Percentiles rank a stretch among this genome's conserved stretches.
phyloP scores from a whole-genome alignment of 176 grass and related monocot genomes.

The Themeda triandra region DNA sequence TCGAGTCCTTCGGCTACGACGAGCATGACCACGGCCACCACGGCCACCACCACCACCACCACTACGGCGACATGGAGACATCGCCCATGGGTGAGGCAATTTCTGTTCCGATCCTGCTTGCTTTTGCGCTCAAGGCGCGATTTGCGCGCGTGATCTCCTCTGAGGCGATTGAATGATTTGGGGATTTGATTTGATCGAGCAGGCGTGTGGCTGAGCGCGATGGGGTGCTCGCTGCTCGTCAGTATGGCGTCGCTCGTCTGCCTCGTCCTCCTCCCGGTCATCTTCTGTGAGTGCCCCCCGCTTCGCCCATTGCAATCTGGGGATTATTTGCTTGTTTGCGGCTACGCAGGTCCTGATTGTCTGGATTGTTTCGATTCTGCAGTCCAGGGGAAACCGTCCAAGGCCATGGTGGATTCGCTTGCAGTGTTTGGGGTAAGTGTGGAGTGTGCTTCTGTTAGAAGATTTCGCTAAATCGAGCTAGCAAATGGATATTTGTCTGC shows the following conservation, averaged over 20 bases:
- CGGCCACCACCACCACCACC: conserved; percentile 34
- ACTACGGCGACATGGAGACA: conserved; percentile 36
- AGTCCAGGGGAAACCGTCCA: conserved; percentile 96
- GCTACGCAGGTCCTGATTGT: conserved; percentile 3
- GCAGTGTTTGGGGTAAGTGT: conserved; percentile 89
- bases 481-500: background rate
- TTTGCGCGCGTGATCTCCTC: background rate
- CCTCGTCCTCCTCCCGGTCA: conserved; percentile 86
- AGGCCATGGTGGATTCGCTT: conserved; percentile 77
- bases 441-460: conserved; percentile 6
- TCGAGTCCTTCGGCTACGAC: conserved; percentile 43
- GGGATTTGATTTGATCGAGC: conserved; percentile 24
- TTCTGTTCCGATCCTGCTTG: background rate
- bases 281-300: conserved; percentile 63
- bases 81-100: conserved; percentile 63
- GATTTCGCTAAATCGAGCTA: background rate
- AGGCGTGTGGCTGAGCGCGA: conserved; percentile 87
- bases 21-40: conserved; percentile 20
- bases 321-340: background rate
- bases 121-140: background rate
- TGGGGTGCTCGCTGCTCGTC: conserved; percentile 96
- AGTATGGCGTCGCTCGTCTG: conserved; percentile 96
- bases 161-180: conserved; percentile 6
- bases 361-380: background rate
- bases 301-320: background rate